Base-by-base conservation (phyloP, 108 stramenopile species). In the Aureococcus anophagefferens region DNA sequence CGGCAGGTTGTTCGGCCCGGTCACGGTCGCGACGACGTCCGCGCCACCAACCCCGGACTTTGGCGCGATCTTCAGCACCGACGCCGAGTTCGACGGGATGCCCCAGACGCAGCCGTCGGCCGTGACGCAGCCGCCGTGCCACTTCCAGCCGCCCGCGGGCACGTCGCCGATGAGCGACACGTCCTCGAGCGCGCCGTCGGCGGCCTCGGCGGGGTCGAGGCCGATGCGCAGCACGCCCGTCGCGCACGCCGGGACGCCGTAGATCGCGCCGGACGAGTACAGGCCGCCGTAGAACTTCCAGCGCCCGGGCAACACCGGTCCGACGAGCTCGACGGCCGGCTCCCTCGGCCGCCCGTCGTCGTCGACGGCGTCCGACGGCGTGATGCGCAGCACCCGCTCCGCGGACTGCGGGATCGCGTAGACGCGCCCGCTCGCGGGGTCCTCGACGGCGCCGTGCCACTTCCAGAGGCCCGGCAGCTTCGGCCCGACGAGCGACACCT, bases 391-490 rank as follows among this genome's bases (percentile, higher is more conserved):
- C 0, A 94, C 91, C 34, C 84, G 72, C 35, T 63, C 51, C 15
- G 91, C 86, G 16, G 89, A 89, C 71, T 94, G 91, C 30, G 89
- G 88, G 64, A 92, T 83, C 69, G 86, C 88, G 77, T 92, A 94
- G 68, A 94, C 90, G 46, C 83, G 87, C 25, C 88, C 90, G 75
- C 87, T 90, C 17, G 71, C 72, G 13, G 44, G 36, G 16, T 80
- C 89, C 1, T 88, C 72, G 34, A 91, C 75, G 7, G 90, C 93
- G 21, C 93, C 93, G 66, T 93, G 91, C 91, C 91, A 94, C 73
- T 92, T 94, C 77, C 87, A 89, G 45, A 75, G 66, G 5, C 90
- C 93, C 15, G 74, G 77, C 67, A 88, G 79, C 13, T 67, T 59
- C 0, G 87, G 87, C 0, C 90, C 92, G 5, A 91, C 86, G 34